Evolutionary conservation across 176 grass and related monocot species (phyloP).

Genomic region (Musa beccarii): DNA sequence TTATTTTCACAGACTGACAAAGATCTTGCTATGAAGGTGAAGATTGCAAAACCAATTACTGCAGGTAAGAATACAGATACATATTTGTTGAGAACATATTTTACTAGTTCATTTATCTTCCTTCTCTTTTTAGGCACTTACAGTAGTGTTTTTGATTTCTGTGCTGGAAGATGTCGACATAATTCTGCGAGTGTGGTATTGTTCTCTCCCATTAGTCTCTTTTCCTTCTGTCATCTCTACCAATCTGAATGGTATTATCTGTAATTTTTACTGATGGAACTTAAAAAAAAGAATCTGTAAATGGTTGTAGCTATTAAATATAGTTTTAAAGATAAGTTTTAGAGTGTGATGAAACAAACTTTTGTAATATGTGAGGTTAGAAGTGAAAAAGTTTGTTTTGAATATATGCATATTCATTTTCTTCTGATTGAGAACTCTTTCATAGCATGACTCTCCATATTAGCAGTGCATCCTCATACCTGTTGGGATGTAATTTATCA

Average conservation of each 20-base stretch:
- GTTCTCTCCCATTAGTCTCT: not conserved
- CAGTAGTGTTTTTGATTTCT: slow-evolving; percentile 63
- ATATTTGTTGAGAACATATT: slow-evolving; percentile 7
- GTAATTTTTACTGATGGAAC: not conserved
- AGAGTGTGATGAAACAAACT: not conserved
- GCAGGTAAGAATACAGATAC: slow-evolving; percentile 40
- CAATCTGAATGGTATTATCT: not conserved
- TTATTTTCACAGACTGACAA: slow-evolving; percentile 46
- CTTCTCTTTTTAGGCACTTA: slow-evolving; percentile 52
- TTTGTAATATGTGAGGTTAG: too few relatives aligned
- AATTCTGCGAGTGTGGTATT: slow-evolving; percentile 83
- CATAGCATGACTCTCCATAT: not conserved
- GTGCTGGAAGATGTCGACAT: slow-evolving; percentile 82
- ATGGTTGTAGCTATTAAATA: not conserved
- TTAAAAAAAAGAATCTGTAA: not conserved
- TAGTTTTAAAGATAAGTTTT: not conserved
- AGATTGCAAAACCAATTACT: slow-evolving; percentile 72
- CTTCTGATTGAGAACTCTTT: not conserved
- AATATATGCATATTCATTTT: not conserved
- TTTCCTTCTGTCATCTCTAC: not conserved
- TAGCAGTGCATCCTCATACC: not conserved
- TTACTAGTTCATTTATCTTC: slow-evolving; percentile 21
- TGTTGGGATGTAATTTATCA: not conserved
- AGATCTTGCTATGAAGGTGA: slow-evolving; percentile 54
- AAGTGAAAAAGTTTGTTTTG: not conserved